These are phyloP conservation scores for Kwoniella dejecticola DNA, from an alignment of 768 basidiomycete genomes.

Conservation along the genomic window DNA sequence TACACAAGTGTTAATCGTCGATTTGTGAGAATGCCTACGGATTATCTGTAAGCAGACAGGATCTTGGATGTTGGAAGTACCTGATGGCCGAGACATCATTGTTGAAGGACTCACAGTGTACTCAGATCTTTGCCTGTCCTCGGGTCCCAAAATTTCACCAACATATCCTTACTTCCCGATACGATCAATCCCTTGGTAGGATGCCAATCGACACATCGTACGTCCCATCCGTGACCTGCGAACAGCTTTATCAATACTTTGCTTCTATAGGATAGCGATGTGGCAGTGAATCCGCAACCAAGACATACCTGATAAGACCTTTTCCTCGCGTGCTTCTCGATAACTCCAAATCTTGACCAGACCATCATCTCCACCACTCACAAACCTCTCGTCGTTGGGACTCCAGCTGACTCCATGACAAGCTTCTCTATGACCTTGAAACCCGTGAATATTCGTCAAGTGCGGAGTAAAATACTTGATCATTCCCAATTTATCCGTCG, in stretches of 20 bases:
- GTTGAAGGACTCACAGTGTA: slow-evolving; percentile 69
- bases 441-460: slow-evolving; percentile 96
- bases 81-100: too few species aligned
- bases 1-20: slow-evolving; percentile 85
- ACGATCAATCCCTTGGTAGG: slow-evolving; percentile 92
- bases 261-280: too few species aligned
- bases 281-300: too few species aligned
- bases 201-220: slow-evolving; percentile 98
- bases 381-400: slow-evolving; percentile 87
- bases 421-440: slow-evolving; percentile 91
- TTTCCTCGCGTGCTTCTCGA: slow-evolving; percentile 85
- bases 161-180: slow-evolving; percentile 95
- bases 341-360: slow-evolving; percentile 95
- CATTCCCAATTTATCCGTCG: slow-evolving; percentile 86
- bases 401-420: slow-evolving; percentile 89
- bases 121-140: slow-evolving; percentile 85
- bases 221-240: slow-evolving; percentile 97
- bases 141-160: slow-evolving; percentile 99
- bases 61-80: too few species aligned
- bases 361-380: slow-evolving; percentile 93
- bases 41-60: too few species aligned
- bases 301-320: slow-evolving; percentile 75
- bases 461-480: slow-evolving; percentile 99
- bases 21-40: slow-evolving; percentile 91
- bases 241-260: background rate